Evolutionary conservation across 345 rosid genomes (phyloP).

Genomic region (Boechera retrofracta): DNA sequence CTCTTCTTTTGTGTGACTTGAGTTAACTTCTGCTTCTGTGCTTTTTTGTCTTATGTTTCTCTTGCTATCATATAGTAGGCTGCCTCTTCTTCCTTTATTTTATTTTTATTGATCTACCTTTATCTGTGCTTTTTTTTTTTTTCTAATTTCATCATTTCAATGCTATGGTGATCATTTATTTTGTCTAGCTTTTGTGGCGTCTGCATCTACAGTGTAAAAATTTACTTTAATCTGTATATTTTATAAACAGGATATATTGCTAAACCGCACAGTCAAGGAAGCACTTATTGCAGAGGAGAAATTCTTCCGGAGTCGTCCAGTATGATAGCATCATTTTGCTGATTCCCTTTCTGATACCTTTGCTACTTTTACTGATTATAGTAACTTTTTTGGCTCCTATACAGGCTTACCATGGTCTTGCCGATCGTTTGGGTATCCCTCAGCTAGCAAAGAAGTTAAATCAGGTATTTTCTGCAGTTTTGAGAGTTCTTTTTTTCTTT

Average conservation of each 20-base stretch:
- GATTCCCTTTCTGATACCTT: slow-evolving; percentile 31
- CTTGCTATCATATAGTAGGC: slow-evolving; percentile 19
- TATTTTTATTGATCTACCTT: background rate
- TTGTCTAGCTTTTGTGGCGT: slow-evolving; percentile 6
- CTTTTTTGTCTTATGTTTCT: slow-evolving; percentile 3
- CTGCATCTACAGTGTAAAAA: slow-evolving; percentile 12
- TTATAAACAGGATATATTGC: slow-evolving; percentile 58
- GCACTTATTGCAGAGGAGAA: slow-evolving; percentile 60
- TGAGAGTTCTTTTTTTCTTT: background rate
- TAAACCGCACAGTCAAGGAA: slow-evolving; percentile 60
- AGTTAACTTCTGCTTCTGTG: slow-evolving; percentile 9
- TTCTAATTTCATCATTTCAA: background rate
- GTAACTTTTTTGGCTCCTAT: slow-evolving; percentile 27
- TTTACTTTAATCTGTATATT: background rate
- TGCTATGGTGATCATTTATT: slow-evolving; percentile 12
- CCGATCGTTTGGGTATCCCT: slow-evolving; percentile 69
- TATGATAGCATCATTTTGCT: slow-evolving; percentile 40
- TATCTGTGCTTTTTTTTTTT: background rate
- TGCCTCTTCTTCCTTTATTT: slow-evolving; percentile 19
- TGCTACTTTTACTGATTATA: slow-evolving; percentile 19
- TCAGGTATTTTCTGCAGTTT: slow-evolving; percentile 51
- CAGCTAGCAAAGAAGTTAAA: slow-evolving; percentile 77
- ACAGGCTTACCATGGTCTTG: slow-evolving; percentile 64
- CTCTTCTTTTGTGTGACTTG: background rate
- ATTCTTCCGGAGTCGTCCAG: slow-evolving; percentile 62